Percentiles rank a stretch among this genome's conserved stretches.
Conservation (phyloP, 2,329 filamentous ascomycete species). For the Gnomoniopsis sp. region DNA sequence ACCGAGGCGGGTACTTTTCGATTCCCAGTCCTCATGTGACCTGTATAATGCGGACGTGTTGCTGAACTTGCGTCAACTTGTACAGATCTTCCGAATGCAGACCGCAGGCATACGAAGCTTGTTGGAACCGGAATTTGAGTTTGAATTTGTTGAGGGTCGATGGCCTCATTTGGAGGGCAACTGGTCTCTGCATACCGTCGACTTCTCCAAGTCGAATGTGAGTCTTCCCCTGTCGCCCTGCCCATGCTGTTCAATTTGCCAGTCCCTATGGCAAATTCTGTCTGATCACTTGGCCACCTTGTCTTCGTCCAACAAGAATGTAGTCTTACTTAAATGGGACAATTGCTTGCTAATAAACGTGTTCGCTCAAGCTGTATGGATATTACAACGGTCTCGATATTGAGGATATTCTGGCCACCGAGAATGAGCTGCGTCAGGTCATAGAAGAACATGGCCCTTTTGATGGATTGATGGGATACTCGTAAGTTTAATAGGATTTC, state of each 20-base stretch:
- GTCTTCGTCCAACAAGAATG: not conserved
- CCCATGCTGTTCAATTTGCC: not conserved
- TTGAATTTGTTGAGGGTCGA: slow-evolving; percentile 16
- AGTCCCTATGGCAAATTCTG: not conserved
- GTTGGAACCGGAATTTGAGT: slow-evolving; percentile 15
- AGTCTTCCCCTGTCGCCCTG: not conserved
- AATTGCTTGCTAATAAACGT: not conserved
- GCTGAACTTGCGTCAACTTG: not conserved
- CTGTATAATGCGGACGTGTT: not conserved
- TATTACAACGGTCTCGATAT: slow-evolving; percentile 14
- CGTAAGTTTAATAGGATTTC: slow-evolving; percentile 1
- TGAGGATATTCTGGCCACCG: slow-evolving; percentile 15
- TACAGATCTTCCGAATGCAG: slow-evolving; percentile 17
- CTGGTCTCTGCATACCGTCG: slow-evolving; percentile 15
- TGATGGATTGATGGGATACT: slow-evolving; percentile 12
- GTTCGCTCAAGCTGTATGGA: slow-evolving; percentile 9
- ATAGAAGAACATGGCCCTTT: slow-evolving; percentile 17
- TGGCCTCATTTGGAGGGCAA: slow-evolving; percentile 16
- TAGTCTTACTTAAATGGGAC: not conserved
- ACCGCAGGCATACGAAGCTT: slow-evolving; percentile 14
- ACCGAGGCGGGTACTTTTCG: slow-evolving; percentile 7
- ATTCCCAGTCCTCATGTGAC: not conserved
- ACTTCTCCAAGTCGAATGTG: slow-evolving; percentile 17
- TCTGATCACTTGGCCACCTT: too few species aligned
- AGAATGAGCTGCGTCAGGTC: slow-evolving; percentile 14